A percentile compares a stretch with the other conserved stretches of the same genome.
These are phyloP conservation scores for Barbarea vulgaris DNA, from an alignment of 345 rosid species.

Conservation along the genomic window DNA sequence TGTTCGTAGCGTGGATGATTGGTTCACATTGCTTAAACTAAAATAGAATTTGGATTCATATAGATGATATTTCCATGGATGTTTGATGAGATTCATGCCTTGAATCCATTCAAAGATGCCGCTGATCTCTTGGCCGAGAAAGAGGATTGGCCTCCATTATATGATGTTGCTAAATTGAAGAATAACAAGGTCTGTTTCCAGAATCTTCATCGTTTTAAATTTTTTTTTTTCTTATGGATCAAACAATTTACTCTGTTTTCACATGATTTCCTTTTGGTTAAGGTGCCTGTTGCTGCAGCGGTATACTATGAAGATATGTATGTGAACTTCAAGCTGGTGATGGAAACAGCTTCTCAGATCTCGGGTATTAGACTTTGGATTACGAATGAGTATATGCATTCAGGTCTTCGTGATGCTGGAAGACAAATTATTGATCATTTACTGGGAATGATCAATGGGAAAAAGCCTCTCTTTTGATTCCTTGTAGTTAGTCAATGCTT, in stretches of 20 bases:
- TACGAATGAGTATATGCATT: conserved; percentile 89
- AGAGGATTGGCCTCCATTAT: conserved; percentile 80
- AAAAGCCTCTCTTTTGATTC: conserved; percentile 68
- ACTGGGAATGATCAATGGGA: conserved; percentile 80
- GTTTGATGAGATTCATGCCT: conserved; percentile 82
- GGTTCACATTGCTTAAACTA: conserved; percentile 6
- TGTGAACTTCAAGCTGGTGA: conserved; percentile 78
- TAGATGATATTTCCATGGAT: conserved; percentile 90
- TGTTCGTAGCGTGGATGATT: conserved; percentile 4
- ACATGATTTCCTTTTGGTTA: conserved; percentile 18
- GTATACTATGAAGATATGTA: conserved; percentile 88
- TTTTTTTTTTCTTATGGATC: neutral
- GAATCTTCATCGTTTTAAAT: neutral
- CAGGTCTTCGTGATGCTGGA: conserved; percentile 85
- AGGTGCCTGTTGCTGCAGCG: conserved; percentile 93
- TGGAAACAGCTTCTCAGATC: conserved; percentile 74
- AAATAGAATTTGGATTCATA: conserved; percentile 1
- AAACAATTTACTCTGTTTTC: neutral
- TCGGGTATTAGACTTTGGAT: conserved; percentile 80
- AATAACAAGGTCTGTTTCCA: conserved; percentile 58
- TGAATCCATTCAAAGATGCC: conserved; percentile 70
- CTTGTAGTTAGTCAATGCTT: neutral
- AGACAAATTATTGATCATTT: conserved; percentile 75
- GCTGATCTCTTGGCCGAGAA: conserved; percentile 74
- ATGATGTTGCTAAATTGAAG: conserved; percentile 51